phyloP scores from a whole-genome alignment of 805 yeast genomes.

The Hemisphaericaspora nanyangensis region DNA sequence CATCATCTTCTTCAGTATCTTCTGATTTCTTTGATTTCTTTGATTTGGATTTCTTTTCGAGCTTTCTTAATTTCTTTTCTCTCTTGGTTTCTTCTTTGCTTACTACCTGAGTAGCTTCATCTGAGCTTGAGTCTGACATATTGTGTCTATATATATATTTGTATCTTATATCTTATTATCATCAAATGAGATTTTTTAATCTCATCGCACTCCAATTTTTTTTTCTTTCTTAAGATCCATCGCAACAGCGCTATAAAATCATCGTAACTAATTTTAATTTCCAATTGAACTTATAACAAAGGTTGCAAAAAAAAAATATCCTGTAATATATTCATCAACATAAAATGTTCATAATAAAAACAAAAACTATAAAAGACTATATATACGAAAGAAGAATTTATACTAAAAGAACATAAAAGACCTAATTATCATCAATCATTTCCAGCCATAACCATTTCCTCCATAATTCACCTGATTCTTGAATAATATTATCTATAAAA shows the following conservation, averaged over 20 bases:
- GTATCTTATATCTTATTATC: too few relatives aligned
- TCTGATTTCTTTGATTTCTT: conserved; percentile 20
- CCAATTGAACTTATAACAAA: too few relatives aligned
- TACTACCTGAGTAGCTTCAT: neutral
- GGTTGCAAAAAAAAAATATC: too few relatives aligned
- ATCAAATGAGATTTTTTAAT: too few relatives aligned
- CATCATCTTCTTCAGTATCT: conserved; percentile 26
- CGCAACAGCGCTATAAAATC: too few relatives aligned
- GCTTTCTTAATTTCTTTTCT: conserved; percentile 20
- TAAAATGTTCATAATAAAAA: too few relatives aligned
- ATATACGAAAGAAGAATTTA: too few relatives aligned
- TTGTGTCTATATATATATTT: neutral
- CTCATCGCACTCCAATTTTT: conserved; percentile 1
- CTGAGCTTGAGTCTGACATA: conserved; percentile 1
- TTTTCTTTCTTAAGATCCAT: too few relatives aligned
- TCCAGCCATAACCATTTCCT: conserved; percentile 68
- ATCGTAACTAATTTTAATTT: too few relatives aligned
- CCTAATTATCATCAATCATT: conserved; percentile 27
- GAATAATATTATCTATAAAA: conserved; percentile 69
- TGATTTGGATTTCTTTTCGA: conserved; percentile 13
- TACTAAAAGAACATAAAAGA: neutral
- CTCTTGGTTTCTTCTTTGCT: conserved; percentile 11
- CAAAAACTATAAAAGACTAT: too few relatives aligned
- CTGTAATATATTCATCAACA: too few relatives aligned
- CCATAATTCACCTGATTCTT: conserved; percentile 86